Base-by-base conservation (phyloP, 495 filamentous ascomycete species). In the Baudoinia panamericana region DNA sequence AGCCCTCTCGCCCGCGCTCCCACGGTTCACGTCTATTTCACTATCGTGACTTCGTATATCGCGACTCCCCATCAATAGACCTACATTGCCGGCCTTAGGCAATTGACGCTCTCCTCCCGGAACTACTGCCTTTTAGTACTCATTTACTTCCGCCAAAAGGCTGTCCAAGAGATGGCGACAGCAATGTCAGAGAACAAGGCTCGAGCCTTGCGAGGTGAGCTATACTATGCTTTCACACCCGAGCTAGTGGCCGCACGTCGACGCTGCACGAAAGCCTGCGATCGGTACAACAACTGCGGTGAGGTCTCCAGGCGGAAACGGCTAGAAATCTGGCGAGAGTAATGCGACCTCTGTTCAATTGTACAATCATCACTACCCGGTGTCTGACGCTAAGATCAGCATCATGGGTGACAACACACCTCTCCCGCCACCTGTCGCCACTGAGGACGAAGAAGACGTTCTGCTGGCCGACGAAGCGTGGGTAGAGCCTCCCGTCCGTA, bases 241-340 rank as follows among this genome's bases (percentile, higher is more conserved):
- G 64, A 72, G 10, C 56, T 75, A 7, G 55, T 68, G 7, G 67
- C 66, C 1, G 78, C 67, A 11, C 72, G 84, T 2, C 49, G 56
- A 7, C 63, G 73, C 12, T 82, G 79, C 55, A 63, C 66, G 25
- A 51, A 56, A 11, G 80, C 80, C 1, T 74, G 66, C 52, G 55
- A 63, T 22, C 63, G 64, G 1, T 84, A 75, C 62, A 90, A 84
- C 57, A 65, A 62, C 18, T 63, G 69, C 4, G 68, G 69, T 0
- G 71, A 77, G 3, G 61, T 71, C 1, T 51, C 72, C 0, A 63
- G 80, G 22, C 63, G 82, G 34, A 60, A 60, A 30, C 55, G 72
- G 24, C 65, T 80, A 0, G 72, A 80, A 46, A 58, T 87, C n/a
- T 86, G 73, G 72, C 74, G 71, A 57, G 71, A 82, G 83, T 88